These are phyloP conservation scores for Solanum pimpinellifolium DNA, from an alignment of 257 asterid species.

Conservation along the genomic window DNA sequence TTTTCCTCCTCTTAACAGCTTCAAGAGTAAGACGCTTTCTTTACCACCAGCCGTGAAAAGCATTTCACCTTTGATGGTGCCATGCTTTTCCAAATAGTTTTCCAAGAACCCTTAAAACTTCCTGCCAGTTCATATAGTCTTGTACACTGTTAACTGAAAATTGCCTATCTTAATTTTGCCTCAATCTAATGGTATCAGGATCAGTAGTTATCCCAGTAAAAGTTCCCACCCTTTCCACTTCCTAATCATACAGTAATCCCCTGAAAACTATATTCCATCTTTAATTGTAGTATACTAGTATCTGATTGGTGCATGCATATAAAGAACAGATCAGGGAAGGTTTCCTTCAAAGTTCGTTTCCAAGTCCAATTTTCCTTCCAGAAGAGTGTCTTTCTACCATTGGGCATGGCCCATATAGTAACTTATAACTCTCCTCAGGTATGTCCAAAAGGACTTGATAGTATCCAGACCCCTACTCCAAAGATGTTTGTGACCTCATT, in stretches of 20 bases:
- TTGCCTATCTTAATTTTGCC: not conserved
- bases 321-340: not conserved
- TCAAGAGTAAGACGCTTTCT: not conserved
- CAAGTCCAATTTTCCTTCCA: not conserved
- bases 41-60: not conserved
- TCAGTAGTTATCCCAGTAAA: not conserved
- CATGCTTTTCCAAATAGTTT: not conserved
- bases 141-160: not conserved
- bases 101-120: not conserved
- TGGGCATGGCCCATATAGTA: not conserved
- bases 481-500: not conserved
- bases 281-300: not conserved
- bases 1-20: not conserved
- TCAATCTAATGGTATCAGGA: not conserved
- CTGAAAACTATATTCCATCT: not conserved
- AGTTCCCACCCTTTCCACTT: not conserved
- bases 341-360: not conserved
- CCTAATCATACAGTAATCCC: not conserved
- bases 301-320: not conserved
- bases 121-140: not conserved
- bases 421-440: not conserved
- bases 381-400: not conserved
- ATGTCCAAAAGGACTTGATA: not conserved
- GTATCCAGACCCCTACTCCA: not conserved
- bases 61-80: not conserved